phyloP scores from a whole-genome alignment of 2,329 filamentous ascomycete genomes.

The Pyrenophora seminiperda region DNA sequence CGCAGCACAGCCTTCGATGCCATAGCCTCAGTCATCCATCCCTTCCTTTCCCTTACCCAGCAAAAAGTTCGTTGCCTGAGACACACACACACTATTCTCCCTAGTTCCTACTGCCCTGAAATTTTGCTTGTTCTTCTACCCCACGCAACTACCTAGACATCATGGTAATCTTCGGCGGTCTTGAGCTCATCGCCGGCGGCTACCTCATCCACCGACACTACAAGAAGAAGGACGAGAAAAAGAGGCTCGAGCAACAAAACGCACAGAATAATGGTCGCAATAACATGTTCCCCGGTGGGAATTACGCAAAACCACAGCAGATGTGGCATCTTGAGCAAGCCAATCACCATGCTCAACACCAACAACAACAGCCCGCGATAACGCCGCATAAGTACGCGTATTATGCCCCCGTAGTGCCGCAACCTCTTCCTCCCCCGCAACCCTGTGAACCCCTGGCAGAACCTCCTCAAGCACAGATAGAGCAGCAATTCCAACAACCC shows the following conservation, averaged over 20 bases:
- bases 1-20: constrained; percentile 24
- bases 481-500: constrained; percentile 18
- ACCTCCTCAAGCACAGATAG: constrained; percentile 16
- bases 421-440: constrained; percentile 2
- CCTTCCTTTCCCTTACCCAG: neutral
- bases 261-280: constrained; percentile 32
- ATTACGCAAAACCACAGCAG: constrained; percentile 20
- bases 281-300: constrained; percentile 37
- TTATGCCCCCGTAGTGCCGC: constrained; percentile 20
- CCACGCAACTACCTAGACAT: constrained; percentile 20
- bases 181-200: constrained; percentile 45
- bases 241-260: constrained; percentile 33
- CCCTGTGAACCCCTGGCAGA: constrained; percentile 11
- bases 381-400: constrained; percentile 37
- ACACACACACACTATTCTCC: neutral
- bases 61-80: neutral
- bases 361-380: constrained; percentile 18
- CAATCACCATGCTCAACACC: constrained; percentile 21
- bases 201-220: constrained; percentile 43
- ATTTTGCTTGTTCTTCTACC: neutral
- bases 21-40: constrained; percentile 27
- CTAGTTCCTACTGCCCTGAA: neutral
- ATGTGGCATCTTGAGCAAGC: constrained; percentile 17
- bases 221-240: constrained; percentile 44
- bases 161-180: constrained; percentile 49